Base-by-base conservation (phyloP, 2,329 filamentous ascomycete genomes). In the Pestalotiopsis sp. region DNA sequence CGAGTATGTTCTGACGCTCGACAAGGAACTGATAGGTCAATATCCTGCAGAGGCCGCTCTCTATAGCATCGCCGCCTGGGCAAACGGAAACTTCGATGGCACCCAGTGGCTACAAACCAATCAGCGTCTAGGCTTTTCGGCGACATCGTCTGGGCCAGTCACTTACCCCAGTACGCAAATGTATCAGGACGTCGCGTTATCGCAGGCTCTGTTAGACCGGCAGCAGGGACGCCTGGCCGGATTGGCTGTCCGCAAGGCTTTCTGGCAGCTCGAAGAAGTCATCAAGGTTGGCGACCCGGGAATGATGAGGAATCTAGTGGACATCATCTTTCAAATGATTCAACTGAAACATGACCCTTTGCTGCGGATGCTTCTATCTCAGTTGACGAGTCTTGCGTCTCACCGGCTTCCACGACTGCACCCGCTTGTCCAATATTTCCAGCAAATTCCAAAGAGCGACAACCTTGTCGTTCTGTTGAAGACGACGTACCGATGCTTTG, bases 251-350 rank as follows among this genome's bases (percentile, higher is more conserved):
- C 49, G 65, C 3, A 66, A 66, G 36, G 65, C 65, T 7, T 66
- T 66, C 56, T 61, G 65, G 65, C 65, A 49, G 14, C 13, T 66
- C 27, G 65, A 66, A 39, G 49, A 66, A 17, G 57, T 61, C 23
- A 59, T 66, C 57, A 20, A 25, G 20, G 56, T 20, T 7, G 52
- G 52, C 52, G 65, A 66, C 36, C 65, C 65, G 39, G 65, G 31
- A n/a, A 25, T 66, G 23, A 41, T 66, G 57, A 27, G 65, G n/a
- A 66, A 66, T 25, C 39, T 67, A 20, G 66, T 67, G 11, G 41
- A 67, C 27, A 62, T 67, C 23, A 12, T 67, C 27, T 17, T 38
- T 36, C 39, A 62, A 31, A 67, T 67, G 66, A n/a, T 67, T n/a
- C 36, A 62, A 13, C 20, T 20, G 12, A 63, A 63, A 25, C 66